Evolutionary conservation across 2,329 filamentous ascomycete genomes (phyloP), one percentile per base, ranked within the genome.

Genomic region (Paecilomyces sp.): DNA sequence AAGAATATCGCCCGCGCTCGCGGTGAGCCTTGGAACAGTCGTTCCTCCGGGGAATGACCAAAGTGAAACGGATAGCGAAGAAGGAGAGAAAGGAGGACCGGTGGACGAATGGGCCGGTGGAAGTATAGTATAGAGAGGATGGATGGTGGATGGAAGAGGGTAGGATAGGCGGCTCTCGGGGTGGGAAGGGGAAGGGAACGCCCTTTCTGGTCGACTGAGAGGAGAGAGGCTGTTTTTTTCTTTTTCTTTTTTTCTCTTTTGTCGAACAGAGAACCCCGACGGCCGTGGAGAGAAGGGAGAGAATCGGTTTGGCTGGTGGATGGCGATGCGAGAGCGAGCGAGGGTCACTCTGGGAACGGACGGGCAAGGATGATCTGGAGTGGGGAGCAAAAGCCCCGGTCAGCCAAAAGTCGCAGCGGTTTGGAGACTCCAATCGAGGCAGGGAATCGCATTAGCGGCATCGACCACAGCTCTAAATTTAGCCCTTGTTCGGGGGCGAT

Each of bases 1-100:
- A 65, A 59, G 58, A 64, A 58, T 64, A 62, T 65, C 64, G 65
- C 63, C 61, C 61, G 61, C 61, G 58, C 58, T 61, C 57, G 59
- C 57, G 61, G 57, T 60, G 62, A 62, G 60, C 59, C 52, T 63
- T 65, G 66, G 69, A 67, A 69, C 70, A 69, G 70, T 70, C 68
- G 73, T 74, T 76, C 73, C 74, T 66, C 74, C 74, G 66, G 73
- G 73, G 73, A 74, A 74, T 68, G 70, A 71, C 65, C 60, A 65
- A 54, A 50, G 33, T 33, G 47, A 47, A 51, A 55, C 34, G 53
- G 61, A 58, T 54, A 53, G 47, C 13, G 53, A 34, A 54, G 53
- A 34, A 54, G 36, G 51, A 41, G 54, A 61, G 41, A 58, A 55
- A 36, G 58, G 31, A 36, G 55, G 56, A 60, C 51, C 54, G 54